Evolutionary conservation across 805 yeast species (phyloP).

Genomic region (Kluyveromyces wickerhamii): DNA sequence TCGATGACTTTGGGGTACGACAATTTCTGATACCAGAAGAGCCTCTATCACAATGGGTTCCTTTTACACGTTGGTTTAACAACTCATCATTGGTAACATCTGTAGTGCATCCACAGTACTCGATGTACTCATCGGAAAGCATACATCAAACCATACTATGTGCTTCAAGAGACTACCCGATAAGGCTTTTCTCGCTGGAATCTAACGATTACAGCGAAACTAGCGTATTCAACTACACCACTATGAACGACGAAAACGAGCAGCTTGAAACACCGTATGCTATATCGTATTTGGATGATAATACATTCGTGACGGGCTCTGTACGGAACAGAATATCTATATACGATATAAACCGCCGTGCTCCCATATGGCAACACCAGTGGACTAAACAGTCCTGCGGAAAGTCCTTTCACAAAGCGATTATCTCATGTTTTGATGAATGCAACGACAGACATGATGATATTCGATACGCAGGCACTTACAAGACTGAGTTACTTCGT

Average conservation of each 20-base stretch:
- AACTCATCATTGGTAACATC: constrained; percentile 28
- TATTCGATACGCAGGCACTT: constrained; percentile 21
- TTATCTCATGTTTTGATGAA: constrained; percentile 24
- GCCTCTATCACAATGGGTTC: constrained; percentile 16
- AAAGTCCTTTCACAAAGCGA: constrained; percentile 13
- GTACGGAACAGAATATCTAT: constrained; percentile 20
- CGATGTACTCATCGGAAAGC: constrained; percentile 24
- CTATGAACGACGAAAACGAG: constrained; percentile 29
- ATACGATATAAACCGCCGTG: constrained; percentile 26
- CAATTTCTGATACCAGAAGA: constrained; percentile 31
- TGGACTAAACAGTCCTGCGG: constrained; percentile 9
- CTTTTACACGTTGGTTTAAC: constrained; percentile 30
- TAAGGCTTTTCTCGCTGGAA: constrained; percentile 26
- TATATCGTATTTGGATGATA: constrained; percentile 16
- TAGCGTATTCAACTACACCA: constrained; percentile 22
- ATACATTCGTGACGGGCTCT: constrained; percentile 29
- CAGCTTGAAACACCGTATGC: constrained; percentile 27
- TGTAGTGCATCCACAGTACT: constrained; percentile 29
- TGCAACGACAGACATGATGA: constrained; percentile 3
- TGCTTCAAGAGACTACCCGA: constrained; percentile 30
- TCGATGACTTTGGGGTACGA: constrained; percentile 33
- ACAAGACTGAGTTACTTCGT: constrained; percentile 21
- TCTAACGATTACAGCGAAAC: constrained; percentile 15
- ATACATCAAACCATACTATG: constrained; percentile 21
- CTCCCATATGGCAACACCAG: constrained; percentile 18